A percentile compares a stretch with the other conserved stretches of the same genome.
Evolutionary conservation across 2,329 filamentous ascomycete genomes (phyloP).

Genomic region (Monosporascus sp.): DNA sequence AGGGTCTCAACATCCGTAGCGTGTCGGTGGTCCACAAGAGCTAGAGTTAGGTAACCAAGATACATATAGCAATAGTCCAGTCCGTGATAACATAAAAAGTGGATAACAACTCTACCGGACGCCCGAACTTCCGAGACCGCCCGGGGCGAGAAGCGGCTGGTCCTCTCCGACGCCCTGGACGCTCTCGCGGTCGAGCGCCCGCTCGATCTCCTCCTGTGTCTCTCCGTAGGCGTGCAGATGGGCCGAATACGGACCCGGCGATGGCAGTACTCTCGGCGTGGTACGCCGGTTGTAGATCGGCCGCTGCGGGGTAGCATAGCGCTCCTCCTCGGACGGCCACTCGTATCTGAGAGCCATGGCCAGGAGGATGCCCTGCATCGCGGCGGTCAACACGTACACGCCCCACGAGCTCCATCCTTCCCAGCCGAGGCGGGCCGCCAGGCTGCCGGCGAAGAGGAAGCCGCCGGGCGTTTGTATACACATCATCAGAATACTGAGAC

Average conservation of each 20-base stretch:
- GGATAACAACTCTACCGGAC: slow-evolving; percentile 17
- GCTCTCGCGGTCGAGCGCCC: slow-evolving; percentile 27
- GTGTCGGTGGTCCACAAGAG: too few relatives aligned
- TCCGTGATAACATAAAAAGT: background rate
- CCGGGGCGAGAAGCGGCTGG: slow-evolving; percentile 29
- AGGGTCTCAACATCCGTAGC: too few relatives aligned
- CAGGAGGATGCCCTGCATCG: slow-evolving; percentile 76
- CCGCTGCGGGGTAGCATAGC: slow-evolving; percentile 15
- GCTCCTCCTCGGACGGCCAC: slow-evolving; percentile 23
- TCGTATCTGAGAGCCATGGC: slow-evolving; percentile 77
- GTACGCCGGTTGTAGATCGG: slow-evolving; percentile 27
- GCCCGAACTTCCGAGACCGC: slow-evolving; percentile 27
- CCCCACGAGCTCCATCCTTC: slow-evolving; percentile 95
- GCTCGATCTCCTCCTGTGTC: slow-evolving; percentile 30
- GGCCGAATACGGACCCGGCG: slow-evolving; percentile 28
- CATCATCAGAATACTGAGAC: slow-evolving; percentile 96
- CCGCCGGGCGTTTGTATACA: slow-evolving; percentile 93
- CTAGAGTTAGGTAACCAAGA: too few relatives aligned
- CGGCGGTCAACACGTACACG: slow-evolving; percentile 80
- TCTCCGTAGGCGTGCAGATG: slow-evolving; percentile 29
- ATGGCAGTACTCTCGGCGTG: slow-evolving; percentile 26
- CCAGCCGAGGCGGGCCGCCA: slow-evolving; percentile 72
- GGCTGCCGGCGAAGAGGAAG: slow-evolving; percentile 79
- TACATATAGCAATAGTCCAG: too few relatives aligned
- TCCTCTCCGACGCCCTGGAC: slow-evolving; percentile 29